Evolutionary conservation across 1,284 basidiomycete species (phyloP).

Genomic region (Golubevia pallescens): DNA sequence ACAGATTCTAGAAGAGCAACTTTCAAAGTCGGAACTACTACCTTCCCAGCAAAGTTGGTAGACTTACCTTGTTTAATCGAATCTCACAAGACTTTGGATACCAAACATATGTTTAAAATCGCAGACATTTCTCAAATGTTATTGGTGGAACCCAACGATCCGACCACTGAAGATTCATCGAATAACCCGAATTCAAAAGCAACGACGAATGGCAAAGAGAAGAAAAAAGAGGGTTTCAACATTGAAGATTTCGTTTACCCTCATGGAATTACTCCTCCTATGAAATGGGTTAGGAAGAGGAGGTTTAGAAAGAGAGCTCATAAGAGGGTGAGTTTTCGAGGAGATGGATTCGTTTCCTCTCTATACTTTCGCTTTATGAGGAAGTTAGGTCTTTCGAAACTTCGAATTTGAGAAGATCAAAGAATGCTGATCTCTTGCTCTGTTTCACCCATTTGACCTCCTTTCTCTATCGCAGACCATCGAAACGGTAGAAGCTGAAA

Average conservation of each 20-base stretch:
- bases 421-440: too few relatives aligned
- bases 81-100: slow-evolving; percentile 94
- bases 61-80: slow-evolving; percentile 94
- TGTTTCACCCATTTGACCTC: too few relatives aligned
- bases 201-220: slow-evolving; percentile 41
- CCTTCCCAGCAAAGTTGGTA: slow-evolving; percentile 90
- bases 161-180: slow-evolving; percentile 15
- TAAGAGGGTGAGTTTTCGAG: slow-evolving; percentile 74
- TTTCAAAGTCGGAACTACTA: slow-evolving; percentile 82
- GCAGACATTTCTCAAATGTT: slow-evolving; percentile 85
- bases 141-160: slow-evolving; percentile 15
- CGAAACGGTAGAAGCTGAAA: slow-evolving; percentile 60
- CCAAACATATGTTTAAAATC: slow-evolving; percentile 91
- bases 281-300: slow-evolving; percentile 88
- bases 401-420: too few relatives aligned
- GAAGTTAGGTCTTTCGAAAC: too few relatives aligned
- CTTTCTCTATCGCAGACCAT: slow-evolving; percentile 37
- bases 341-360: too few relatives aligned
- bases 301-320: slow-evolving; percentile 90
- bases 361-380: too few relatives aligned
- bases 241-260: slow-evolving; percentile 97
- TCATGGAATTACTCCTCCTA: slow-evolving; percentile 92
- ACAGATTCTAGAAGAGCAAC: slow-evolving; percentile 87
- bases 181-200: too few relatives aligned
- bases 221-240: slow-evolving; percentile 69